Evolutionary conservation across 331 rosid species (phyloP).

Genomic region (Ulmus americana): DNA sequence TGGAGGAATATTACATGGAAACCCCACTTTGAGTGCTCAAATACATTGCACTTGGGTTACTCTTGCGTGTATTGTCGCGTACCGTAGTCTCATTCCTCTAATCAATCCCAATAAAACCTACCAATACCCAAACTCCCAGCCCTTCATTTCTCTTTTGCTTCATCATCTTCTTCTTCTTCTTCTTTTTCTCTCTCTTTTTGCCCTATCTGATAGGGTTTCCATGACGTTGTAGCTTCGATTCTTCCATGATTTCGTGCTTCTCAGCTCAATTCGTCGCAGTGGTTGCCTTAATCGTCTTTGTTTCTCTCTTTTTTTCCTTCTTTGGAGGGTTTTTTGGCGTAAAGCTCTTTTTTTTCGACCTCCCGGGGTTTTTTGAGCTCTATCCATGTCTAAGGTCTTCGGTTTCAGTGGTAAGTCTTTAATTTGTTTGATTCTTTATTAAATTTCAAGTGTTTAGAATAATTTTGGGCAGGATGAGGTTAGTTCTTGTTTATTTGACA

Average conservation of each 20-base stretch:
- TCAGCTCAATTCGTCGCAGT: slow-evolving; percentile 13
- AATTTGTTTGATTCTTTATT: not conserved
- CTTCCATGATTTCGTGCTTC: slow-evolving; percentile 53
- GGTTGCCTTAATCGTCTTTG: slow-evolving; percentile 26
- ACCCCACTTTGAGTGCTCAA: slow-evolving; percentile 39
- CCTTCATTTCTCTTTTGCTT: slow-evolving; percentile 17
- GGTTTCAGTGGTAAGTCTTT: slow-evolving; percentile 61
- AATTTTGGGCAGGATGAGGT: not conserved
- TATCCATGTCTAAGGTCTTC: slow-evolving; percentile 71
- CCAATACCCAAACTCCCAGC: not conserved
- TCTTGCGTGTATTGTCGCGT: slow-evolving; percentile 33
- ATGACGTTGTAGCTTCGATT: slow-evolving; percentile 10
- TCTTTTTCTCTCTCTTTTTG: slow-evolving; percentile 28
- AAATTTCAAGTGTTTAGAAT: slow-evolving; percentile 2
- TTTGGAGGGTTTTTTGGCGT: slow-evolving; percentile 45
- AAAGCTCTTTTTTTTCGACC: slow-evolving; percentile 28
- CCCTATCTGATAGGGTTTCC: slow-evolving; percentile 83
- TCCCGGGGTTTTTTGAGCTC: slow-evolving; percentile 38
- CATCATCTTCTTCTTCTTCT: not conserved
- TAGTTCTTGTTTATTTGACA: slow-evolving; percentile 7
- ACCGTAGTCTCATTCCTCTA: slow-evolving; percentile 32
- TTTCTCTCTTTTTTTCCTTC: slow-evolving; percentile 51
- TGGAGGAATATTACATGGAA: slow-evolving; percentile 48
- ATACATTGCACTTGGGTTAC: slow-evolving; percentile 65
- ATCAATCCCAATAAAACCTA: slow-evolving; percentile 33